Base-by-base conservation (phyloP, 768 basidiomycete species). In the Aureoboletus auriporus region DNA sequence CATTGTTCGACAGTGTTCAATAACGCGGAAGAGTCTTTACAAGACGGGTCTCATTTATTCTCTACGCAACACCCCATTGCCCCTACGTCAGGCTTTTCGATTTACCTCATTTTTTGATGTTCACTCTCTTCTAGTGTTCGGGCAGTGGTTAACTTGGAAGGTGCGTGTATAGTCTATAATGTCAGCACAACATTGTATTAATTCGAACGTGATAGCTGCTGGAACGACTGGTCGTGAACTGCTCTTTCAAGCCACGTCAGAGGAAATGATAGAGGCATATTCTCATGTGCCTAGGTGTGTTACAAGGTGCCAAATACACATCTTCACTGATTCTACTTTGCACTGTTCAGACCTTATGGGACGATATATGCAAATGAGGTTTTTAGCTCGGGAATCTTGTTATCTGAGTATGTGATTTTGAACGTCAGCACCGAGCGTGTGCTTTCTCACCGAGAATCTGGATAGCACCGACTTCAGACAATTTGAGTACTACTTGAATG, bases 241-340 rank as follows among this genome's bases (percentile, higher is more conserved):
- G 8, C 77, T 97, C 13, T 98, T 98, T 74, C 95, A 98, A 72
- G 95, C 93, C 0, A 97, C 93, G 0, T 92, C 89, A 6, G 82
- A 91, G 59, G 81, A 96, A 66, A 96, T 98, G 94, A 89, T 96
- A 6, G 76, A 86, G 41, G 93, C 92, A 0, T 94, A 93, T 61
- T 81, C 89, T 0, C 77, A 83, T 56, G 90, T 90, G 0, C 91
- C 93, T 3, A 75, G 86, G 88, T 82, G 50, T 39, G 64, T 52
- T 20, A 29, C 30, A n/a, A 30, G 30, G 3, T 26, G 2, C 6
- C 13, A 6, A 35, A 12, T 37, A 47, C 11, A 45, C 34, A 5
- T 7, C 3, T 8, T 37, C 35, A 12, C 38, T 39, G 26, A 49
- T 47, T 30, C 11, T 44, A 14, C 10, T 36, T 45, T 4, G 8